These are phyloP conservation scores for Yamadazyma pseudoaaseri DNA, from an alignment of 1,139 yeast species.

Conservation along the genomic window DNA sequence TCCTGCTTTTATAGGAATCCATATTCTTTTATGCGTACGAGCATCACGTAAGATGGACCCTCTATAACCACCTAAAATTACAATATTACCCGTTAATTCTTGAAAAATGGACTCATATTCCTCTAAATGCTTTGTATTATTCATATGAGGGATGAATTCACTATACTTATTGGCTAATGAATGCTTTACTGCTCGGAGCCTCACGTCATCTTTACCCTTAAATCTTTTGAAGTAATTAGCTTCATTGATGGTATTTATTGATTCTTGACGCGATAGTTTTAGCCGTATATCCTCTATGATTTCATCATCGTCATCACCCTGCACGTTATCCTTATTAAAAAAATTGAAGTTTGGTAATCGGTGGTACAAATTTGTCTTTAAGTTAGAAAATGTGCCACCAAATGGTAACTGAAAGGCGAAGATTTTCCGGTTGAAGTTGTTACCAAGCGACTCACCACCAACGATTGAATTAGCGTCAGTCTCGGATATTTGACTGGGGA, in stretches of 20 bases:
- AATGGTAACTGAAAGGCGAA: conserved; percentile 44
- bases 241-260: conserved; percentile 65
- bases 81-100: conserved; percentile 70
- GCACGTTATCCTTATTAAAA: conserved; percentile 15
- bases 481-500: conserved; percentile 17
- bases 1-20: conserved; percentile 91
- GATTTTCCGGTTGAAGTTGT: conserved; percentile 24
- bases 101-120: conserved; percentile 32
- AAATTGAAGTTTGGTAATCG: conserved; percentile 22
- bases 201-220: conserved; percentile 62
- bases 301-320: conserved; percentile 18
- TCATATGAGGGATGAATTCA: conserved; percentile 33
- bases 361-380: conserved; percentile 21
- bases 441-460: conserved; percentile 30
- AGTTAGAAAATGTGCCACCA: conserved; percentile 28
- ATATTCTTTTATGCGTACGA: conserved; percentile 61
- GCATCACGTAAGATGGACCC: conserved; percentile 78
- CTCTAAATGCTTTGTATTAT: conserved; percentile 20
- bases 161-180: conserved; percentile 54
- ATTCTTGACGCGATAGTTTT: conserved; percentile 54
- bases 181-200: conserved; percentile 66
- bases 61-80: conserved; percentile 83
- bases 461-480: conserved; percentile 40
- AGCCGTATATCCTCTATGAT: conserved; percentile 35
- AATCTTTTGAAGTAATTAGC: conserved; percentile 53